Percentiles rank a stretch among this genome's conserved stretches.
These are phyloP conservation scores for Fusarium neocosmosporiellum DNA, from an alignment of 2,329 filamentous ascomycete species.

Conservation along the genomic window DNA sequence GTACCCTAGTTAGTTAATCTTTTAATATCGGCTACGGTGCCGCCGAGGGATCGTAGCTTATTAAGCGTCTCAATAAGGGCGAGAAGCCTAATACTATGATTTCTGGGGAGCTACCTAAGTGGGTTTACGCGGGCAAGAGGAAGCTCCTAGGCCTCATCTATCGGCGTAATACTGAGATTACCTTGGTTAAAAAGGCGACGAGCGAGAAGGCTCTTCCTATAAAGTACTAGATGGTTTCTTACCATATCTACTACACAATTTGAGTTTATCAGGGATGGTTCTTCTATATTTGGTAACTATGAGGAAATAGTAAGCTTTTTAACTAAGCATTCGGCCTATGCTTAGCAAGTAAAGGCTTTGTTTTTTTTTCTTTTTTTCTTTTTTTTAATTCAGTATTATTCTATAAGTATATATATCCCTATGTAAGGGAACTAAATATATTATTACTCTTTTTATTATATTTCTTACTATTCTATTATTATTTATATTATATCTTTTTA, in stretches of 20 bases:
- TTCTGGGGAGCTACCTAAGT: conserved; percentile 59
- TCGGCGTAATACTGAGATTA: conserved; percentile 59
- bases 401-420: background rate
- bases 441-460: too few relatives aligned
- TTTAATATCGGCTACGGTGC: conserved; percentile 62
- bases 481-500: too few relatives aligned
- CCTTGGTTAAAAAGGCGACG: conserved; percentile 41
- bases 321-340: background rate
- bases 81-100: conserved; percentile 49
- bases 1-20: conserved; percentile 62
- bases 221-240: conserved; percentile 2
- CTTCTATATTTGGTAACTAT: background rate
- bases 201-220: conserved; percentile 20
- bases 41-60: conserved; percentile 51
- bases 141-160: conserved; percentile 54
- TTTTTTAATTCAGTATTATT: background rate
- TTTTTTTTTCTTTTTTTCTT: background rate
- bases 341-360: background rate
- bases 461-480: too few relatives aligned
- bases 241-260: background rate
- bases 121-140: conserved; percentile 55
- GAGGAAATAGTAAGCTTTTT: background rate
- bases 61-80: conserved; percentile 28
- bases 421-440: background rate
- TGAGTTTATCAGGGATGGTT: background rate